Base-by-base conservation (phyloP, 129 eudicot genomes). In the Chrysanthemum makinoi region DNA sequence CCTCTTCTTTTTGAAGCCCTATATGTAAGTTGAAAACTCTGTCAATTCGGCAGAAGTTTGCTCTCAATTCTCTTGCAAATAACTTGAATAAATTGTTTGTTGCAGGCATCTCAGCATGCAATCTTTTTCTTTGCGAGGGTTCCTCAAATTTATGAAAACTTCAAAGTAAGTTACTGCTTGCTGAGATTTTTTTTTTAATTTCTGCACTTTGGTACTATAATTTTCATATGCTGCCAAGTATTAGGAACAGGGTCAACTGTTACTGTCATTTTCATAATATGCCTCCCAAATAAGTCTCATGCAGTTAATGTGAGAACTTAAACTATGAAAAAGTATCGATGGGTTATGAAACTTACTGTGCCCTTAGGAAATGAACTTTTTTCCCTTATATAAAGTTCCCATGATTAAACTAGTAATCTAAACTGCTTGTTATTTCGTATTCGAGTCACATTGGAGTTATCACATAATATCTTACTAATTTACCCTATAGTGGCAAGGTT, bases 51-150 rank as follows among this genome's bases (percentile, higher is more conserved):
- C 57, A 15, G 12, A 44, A 9, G 19, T 30, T 18, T 60, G 68
- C n/a, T 50, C 12, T 63, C n/a, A 51, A 7, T 47, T 44, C 69
- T 57, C 35, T 65, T 18, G 56, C 70, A 75, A 51, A 10, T 66
- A 3, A 35, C 18, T 3, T 63, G 77, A 65, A 58, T 20, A 76
- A 53, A 62, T 54, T 44, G 52, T 78, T 76, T 67, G 72, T 66
- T 70, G 75, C 97, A 94, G 98, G 98, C 97, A 64, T 87, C 85
- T 28, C 98, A 94, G 68, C 98, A 94, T 86, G 97, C 97, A 69
- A 83, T 94, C 33, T 94, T 94, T 74, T 88, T 94, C 87, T 84
- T 73, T n/a, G 98, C 98, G 20, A 81, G 97, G 84, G 77, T 91
- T 68, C 97, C 97, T 28, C 98, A 94, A 74, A 94, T 94, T 63